phyloP scores from a whole-genome alignment of 2,329 filamentous ascomycete species.

The Botrytis porri region DNA sequence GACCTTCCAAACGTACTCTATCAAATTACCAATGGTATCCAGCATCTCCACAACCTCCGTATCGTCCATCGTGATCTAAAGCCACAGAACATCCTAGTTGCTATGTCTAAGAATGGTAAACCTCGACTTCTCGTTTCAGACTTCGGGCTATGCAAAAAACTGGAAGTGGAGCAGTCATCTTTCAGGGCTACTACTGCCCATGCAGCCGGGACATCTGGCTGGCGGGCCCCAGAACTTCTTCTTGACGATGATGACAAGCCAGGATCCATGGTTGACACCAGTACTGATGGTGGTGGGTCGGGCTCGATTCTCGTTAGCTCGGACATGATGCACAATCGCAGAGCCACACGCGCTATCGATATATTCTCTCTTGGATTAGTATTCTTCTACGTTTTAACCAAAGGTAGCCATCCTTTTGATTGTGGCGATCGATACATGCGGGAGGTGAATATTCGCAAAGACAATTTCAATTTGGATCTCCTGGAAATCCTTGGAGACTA shows the following conservation, averaged over 20 bases:
- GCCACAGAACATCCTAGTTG: slow-evolving; percentile 93
- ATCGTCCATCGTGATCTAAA: slow-evolving; percentile 98
- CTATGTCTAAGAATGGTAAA: slow-evolving; percentile 64
- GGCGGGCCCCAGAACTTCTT: slow-evolving; percentile 92
- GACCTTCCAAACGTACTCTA: slow-evolving; percentile 79
- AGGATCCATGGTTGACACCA: slow-evolving; percentile 46
- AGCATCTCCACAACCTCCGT: slow-evolving; percentile 83
- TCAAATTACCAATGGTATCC: slow-evolving; percentile 85
- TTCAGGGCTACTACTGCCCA: slow-evolving; percentile 93
- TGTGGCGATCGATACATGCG: slow-evolving; percentile 92
- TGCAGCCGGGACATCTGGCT: slow-evolving; percentile 88
- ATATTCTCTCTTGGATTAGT: slow-evolving; percentile 96
- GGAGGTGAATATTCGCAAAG: slow-evolving; percentile 95
- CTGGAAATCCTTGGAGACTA: slow-evolving; percentile 78
- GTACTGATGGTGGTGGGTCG: slow-evolving; percentile 60
- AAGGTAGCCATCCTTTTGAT: slow-evolving; percentile 89
- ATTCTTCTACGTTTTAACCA: slow-evolving; percentile 98
- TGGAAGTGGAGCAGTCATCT: slow-evolving; percentile 91
- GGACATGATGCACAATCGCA: slow-evolving; percentile 61
- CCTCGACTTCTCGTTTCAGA: slow-evolving; percentile 93
- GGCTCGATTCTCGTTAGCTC: slow-evolving; percentile 56
- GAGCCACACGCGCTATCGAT: slow-evolving; percentile 92
- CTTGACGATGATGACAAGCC: slow-evolving; percentile 69
- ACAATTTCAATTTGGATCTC: slow-evolving; percentile 68
- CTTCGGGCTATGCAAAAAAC: slow-evolving; percentile 95